Evolutionary conservation across 345 rosid genomes (phyloP).

Genomic region (Aegle marmelos): DNA sequence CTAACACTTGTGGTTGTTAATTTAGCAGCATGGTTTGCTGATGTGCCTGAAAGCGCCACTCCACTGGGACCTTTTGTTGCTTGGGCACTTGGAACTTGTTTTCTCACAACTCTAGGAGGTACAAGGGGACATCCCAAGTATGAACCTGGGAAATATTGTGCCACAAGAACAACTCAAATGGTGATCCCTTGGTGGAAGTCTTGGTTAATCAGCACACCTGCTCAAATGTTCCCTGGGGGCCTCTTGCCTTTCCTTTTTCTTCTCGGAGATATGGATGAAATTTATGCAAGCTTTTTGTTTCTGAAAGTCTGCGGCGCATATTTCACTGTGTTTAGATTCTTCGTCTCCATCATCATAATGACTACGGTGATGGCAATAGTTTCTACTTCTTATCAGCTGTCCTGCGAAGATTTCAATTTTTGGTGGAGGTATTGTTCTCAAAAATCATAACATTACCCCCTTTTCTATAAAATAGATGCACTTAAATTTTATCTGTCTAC

Average conservation of each 20-base stretch:
- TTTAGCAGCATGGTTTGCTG: no score
- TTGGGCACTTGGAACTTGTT: no score
- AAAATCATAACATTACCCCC: not conserved
- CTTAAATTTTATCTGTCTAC: not conserved
- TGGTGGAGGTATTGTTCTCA: not conserved
- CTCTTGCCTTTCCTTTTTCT: not conserved
- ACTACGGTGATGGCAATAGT: not conserved
- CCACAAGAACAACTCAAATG: no score
- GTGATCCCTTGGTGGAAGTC: not conserved
- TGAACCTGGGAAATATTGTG: no score
- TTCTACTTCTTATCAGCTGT: not conserved
- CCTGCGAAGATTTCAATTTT: not conserved
- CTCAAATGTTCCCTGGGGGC: conserved; percentile 4
- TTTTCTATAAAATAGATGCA: not conserved
- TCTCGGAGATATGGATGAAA: not conserved
- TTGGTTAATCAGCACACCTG: not conserved
- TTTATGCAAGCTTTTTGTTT: not conserved
- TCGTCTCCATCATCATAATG: not conserved
- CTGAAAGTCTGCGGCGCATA: not conserved
- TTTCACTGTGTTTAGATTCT: not conserved
- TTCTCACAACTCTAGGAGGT: no score
- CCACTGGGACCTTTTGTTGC: no score
- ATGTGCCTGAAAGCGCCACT: no score
- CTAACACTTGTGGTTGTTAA: no score
- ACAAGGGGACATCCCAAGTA: no score